A percentile compares a stretch with the other conserved stretches of the same genome.
Evolutionary conservation across 495 filamentous ascomycete species (phyloP).

Genomic region (Hapsidospora chrysogenum): DNA sequence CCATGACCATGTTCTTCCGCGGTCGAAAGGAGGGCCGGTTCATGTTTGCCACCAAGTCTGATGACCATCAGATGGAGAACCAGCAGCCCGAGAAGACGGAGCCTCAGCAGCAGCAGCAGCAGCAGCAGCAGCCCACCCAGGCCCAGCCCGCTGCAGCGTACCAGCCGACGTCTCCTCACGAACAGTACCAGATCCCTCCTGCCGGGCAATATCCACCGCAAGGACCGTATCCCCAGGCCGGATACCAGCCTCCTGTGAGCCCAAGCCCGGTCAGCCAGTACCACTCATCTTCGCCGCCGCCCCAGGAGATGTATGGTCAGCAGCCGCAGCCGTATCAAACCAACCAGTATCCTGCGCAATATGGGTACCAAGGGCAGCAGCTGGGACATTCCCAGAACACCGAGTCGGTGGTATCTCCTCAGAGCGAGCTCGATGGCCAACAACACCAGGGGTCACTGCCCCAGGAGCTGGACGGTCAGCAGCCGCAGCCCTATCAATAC

Average conservation of each 20-base stretch:
- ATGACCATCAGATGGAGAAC: slow-evolving; percentile 18
- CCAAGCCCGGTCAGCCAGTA: slow-evolving; percentile 7
- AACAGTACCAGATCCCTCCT: no score
- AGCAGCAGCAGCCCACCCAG: slow-evolving; percentile 5
- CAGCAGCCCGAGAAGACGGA: slow-evolving; percentile 10
- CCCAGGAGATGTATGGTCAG: slow-evolving; percentile 2
- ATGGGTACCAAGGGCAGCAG: no score
- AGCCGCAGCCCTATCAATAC: no score
- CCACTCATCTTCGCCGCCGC: slow-evolving; percentile 7
- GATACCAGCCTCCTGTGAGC: slow-evolving; percentile 1
- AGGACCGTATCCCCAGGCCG: slow-evolving; percentile 6
- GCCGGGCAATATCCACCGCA: slow-evolving; percentile 10
- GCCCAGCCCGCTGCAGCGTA: not conserved
- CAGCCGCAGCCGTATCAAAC: slow-evolving; percentile 1
- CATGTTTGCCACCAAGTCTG: slow-evolving; percentile 6
- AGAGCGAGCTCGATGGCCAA: no score
- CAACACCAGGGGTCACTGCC: no score
- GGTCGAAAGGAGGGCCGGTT: slow-evolving; percentile 12
- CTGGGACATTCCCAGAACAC: no score
- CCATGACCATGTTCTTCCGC: slow-evolving; percentile 23
- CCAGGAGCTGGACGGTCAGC: no score
- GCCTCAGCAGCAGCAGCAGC: slow-evolving; percentile 9
- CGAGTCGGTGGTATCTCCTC: no score
- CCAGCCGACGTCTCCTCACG: no score
- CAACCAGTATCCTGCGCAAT: no score